Evolutionary conservation across 306 rosid species (phyloP), one percentile per base, ranked within the genome.

Genomic region (Abrus precatorius): DNA sequence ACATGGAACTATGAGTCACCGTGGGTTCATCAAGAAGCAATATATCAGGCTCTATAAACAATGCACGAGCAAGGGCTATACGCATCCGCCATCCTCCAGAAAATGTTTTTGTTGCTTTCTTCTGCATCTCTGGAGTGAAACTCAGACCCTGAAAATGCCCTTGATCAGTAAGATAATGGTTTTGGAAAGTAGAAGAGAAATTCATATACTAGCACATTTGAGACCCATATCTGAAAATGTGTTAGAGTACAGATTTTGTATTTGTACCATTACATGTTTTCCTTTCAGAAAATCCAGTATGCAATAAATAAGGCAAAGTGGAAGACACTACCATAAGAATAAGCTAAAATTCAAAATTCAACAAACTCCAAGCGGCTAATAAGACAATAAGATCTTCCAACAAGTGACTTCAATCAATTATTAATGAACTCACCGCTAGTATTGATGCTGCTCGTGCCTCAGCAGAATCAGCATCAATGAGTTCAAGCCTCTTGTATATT

Each of bases 31-130:
- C 99, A 68, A 95, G 99, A 81, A 95, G 91, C 83, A 95, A 84
- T 49, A 95, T 56, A 82, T 95, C 99, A 66, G 98, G 99, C 87
- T 95, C 98, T 78, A 95, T 80, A 82, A 95, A 95, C 75, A 95
- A 82, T 60, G 99, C 98, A 83, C 99, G 96, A 12, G 99, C 99
- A 84, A 95, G 98, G 69, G 99, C 99, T 87, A 95, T 95, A 56
- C 99, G 90, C 99, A 95, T 95, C 85, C 98, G 81, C 99, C 99
- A 95, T 76, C 99, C 99, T 79, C 99, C 99, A 78, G 99, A 95
- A 85, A 95, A 95, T 3, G 96, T 75, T 85, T 95, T 95, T 41
- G 99, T 95, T 55, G 99, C 86, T 69, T 83, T 90, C 84, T 74
- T 86, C 85, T 93, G 98, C 99, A 95, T 95, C 76, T 95, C 99